These are phyloP conservation scores for Candida xiaguanensis DNA, from an alignment of 805 yeast genomes.

Conservation along the genomic window DNA sequence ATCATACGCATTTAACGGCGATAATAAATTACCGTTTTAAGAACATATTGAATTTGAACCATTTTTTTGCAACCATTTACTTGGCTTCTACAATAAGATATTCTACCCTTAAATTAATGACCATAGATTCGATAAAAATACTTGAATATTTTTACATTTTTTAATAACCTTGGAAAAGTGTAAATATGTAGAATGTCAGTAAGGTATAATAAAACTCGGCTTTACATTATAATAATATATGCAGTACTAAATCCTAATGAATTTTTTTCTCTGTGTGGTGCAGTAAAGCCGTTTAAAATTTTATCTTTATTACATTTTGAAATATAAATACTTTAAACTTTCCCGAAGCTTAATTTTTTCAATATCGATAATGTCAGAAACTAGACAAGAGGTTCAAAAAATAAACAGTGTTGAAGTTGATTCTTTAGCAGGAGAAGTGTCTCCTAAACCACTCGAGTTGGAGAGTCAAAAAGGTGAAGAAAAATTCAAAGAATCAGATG, in stretches of 20 bases:
- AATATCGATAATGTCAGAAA: background rate
- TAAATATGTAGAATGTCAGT: no score
- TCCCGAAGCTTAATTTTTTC: no score
- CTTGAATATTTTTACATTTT: no score
- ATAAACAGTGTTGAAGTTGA: background rate
- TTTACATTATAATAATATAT: no score
- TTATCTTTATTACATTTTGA: background rate
- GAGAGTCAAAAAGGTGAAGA: background rate
- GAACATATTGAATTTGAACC: background rate
- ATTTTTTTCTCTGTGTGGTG: background rate
- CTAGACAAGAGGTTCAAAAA: background rate
- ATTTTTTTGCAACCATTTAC: no score
- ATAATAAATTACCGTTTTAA: background rate
- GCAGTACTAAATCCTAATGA: background rate
- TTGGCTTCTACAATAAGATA: no score
- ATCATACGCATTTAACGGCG: background rate
- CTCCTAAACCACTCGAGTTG: background rate
- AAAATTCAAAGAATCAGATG: conserved; percentile 18
- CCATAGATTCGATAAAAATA: no score
- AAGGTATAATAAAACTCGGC: no score
- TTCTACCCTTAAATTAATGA: no score
- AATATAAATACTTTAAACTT: background rate
- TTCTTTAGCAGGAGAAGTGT: background rate
- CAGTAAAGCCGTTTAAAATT: background rate
- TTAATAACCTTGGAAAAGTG: no score